phyloP scores from a whole-genome alignment of 164 flowering plant species.

The Chimonanthus praecox region DNA sequence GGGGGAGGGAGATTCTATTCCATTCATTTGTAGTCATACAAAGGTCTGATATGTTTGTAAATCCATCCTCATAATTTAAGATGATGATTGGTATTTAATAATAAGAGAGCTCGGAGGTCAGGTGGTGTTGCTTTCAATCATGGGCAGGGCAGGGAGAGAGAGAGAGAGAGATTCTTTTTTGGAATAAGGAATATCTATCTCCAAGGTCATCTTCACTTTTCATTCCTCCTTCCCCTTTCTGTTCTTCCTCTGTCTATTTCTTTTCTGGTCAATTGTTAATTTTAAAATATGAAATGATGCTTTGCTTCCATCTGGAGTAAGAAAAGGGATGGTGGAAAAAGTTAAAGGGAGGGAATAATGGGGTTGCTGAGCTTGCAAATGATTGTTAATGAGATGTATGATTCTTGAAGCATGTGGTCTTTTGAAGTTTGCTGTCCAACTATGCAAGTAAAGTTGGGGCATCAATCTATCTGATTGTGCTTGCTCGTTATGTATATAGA shows the following conservation, averaged over 20 bases:
- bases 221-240: neutral
- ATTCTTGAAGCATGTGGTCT: neutral
- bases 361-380: neutral
- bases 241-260: neutral
- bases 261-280: neutral
- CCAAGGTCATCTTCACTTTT: neutral
- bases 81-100: slow-evolving; percentile 4
- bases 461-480: neutral
- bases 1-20: slow-evolving; percentile 17
- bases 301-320: neutral
- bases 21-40: slow-evolving; percentile 55
- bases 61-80: slow-evolving; percentile 28
- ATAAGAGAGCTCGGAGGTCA: neutral
- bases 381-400: neutral
- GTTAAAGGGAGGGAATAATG: neutral
- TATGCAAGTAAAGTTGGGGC: neutral
- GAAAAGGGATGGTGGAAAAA: neutral
- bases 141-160: neutral
- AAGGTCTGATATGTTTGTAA: slow-evolving; percentile 18
- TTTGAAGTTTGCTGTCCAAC: neutral
- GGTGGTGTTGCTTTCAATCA: slow-evolving; percentile 10
- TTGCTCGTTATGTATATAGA: neutral
- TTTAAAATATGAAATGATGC: neutral
- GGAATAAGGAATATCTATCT: too few relatives aligned
- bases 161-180: too few relatives aligned